phyloP scores from a whole-genome alignment of 257 asterid species.

The Verbena officinalis region DNA sequence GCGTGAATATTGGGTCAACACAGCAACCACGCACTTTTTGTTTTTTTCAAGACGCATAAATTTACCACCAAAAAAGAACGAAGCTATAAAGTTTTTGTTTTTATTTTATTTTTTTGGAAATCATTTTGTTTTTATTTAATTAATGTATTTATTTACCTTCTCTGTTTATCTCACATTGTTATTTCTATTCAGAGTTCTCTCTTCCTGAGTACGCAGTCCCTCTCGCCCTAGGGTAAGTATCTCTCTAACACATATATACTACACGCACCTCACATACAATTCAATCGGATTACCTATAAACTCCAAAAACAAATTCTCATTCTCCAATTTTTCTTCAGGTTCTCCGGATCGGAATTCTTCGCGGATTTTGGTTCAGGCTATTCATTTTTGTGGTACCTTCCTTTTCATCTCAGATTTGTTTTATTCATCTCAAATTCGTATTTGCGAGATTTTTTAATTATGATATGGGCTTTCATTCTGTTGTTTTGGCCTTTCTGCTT shows the following conservation, averaged over 20 bases:
- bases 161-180: background rate
- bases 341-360: conserved; percentile 24
- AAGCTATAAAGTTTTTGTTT: no score
- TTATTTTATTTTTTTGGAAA: no score
- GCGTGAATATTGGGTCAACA: background rate
- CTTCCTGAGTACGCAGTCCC: background rate
- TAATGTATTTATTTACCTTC: no score
- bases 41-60: no score
- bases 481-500: background rate
- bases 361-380: conserved; percentile 21
- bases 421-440: background rate
- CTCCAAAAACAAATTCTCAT: background rate
- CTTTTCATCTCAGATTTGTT: conserved; percentile 30
- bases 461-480: conserved; percentile 2
- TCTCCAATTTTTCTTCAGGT: conserved; percentile 27
- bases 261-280: background rate
- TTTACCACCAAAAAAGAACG: no score
- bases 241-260: background rate
- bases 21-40: background rate
- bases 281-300: conserved; percentile 6
- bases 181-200: background rate
- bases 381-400: conserved; percentile 21
- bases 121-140: no score
- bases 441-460: conserved; percentile 9
- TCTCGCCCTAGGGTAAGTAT: background rate